A percentile compares a stretch with the other conserved stretches of the same genome.
Conservation (phyloP, 148 eudicot genomes). For the Rhododendron ferrugineum region DNA sequence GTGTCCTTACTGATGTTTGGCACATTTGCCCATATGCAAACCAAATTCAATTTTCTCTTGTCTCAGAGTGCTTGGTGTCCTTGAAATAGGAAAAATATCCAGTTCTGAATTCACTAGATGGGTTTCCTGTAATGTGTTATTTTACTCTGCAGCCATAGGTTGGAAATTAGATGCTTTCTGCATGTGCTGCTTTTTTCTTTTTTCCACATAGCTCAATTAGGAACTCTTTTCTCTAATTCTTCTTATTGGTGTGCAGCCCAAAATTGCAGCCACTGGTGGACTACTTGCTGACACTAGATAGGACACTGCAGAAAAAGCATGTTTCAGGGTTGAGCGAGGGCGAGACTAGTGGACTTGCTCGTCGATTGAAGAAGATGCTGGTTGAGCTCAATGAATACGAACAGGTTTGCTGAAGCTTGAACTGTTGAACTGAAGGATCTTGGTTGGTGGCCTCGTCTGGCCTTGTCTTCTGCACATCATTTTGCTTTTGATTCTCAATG, state of each 20-base stretch:
- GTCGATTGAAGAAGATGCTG: too few species aligned
- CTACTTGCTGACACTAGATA: conserved; percentile 31
- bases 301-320: too few species aligned
- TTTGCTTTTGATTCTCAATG: neutral
- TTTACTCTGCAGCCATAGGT: neutral
- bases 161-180: neutral
- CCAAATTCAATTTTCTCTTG: neutral
- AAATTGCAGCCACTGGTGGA: conserved; percentile 80
- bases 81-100: neutral
- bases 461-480: neutral
- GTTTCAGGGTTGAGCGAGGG: too few species aligned
- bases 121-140: neutral
- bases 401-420: conserved; percentile 68
- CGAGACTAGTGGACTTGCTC: too few species aligned
- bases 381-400: too few species aligned
- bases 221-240: neutral
- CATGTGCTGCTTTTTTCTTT: neutral
- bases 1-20: neutral
- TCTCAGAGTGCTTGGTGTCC: neutral
- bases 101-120: neutral
- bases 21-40: neutral
- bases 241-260: conserved; percentile 36
- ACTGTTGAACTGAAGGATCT: conserved; percentile 1
- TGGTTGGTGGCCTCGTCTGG: neutral
- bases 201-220: neutral